Evolutionary conservation across 108 stramenopile species (phyloP), one percentile per base, ranked within the genome.

Genomic region (Aurantiochytrium sp.): DNA sequence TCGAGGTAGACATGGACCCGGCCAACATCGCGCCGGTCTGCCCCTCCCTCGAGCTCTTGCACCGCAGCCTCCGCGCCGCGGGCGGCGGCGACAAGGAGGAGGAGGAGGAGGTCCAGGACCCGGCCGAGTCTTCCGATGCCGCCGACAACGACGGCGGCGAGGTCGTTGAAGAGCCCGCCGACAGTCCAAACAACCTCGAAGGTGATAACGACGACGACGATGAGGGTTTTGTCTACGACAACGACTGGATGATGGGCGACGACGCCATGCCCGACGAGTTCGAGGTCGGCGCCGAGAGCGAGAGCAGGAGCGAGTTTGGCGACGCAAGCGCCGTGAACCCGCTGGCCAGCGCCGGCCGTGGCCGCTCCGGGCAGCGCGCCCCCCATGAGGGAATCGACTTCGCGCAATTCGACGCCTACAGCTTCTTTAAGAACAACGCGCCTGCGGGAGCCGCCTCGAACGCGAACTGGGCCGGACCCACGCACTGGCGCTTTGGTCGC

Each of bases 401-500:
- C 30, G 32, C 73, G n/a, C 73, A 81, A 1, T 81, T 81, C 37
- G 89, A 89, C 89, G 88, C 88, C 17, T 89, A 89, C 37, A 86
- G 87, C 52, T 89, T 89, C 86, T 89, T 89, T 30, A 88, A 89
- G 10, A 86, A 37, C 4, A 85, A 30, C 0, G 48, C 88, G 17
- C 41, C 87, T 4, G 88, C 86, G 3, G n/a, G n/a, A n/a, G 55
- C 85, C 4, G 85, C 89, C 15, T 68, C 87, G 86, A 81, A 81
- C 27, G 73, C 73, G 8, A 86, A 54, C 85, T 89, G 89, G 89
- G 89, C 89, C 5, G 89, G 89, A 39, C 86, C 85, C 19, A 86
- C 89, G 1, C 88, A 89, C 86, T 89, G 89, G 89, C 87, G 87
- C 34, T 89, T 89, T 86, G 55, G 41, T 17, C 73, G 45, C 21